A percentile compares a stretch with the other conserved stretches of the same genome.
phyloP scores from a whole-genome alignment of 2,329 filamentous ascomycete species.

The Aspergillus neoniger region DNA sequence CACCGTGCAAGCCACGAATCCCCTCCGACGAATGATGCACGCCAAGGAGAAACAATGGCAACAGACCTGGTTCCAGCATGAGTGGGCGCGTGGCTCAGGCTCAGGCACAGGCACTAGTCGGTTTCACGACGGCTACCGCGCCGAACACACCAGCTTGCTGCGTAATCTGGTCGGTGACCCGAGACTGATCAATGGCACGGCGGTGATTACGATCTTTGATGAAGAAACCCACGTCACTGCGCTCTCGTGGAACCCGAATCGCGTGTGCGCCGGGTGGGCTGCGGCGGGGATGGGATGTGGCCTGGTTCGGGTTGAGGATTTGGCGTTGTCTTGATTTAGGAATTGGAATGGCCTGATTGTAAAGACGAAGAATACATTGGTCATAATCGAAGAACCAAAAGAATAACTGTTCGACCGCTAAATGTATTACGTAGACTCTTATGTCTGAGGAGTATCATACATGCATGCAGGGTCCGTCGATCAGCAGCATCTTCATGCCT shows the following conservation, averaged over 20 bases:
- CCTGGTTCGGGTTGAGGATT: constrained; percentile 65
- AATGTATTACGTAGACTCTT: background rate
- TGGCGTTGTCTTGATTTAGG: constrained; percentile 46
- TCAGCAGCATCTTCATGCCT: background rate
- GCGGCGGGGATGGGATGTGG: constrained; percentile 68
- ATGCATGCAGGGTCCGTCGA: background rate
- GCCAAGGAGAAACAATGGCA: constrained; percentile 55
- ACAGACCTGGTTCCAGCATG: constrained; percentile 60
- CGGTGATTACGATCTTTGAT: constrained; percentile 57
- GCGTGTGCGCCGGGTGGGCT: constrained; percentile 66
- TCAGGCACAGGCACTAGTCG: constrained; percentile 41
- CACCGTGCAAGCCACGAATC: constrained; percentile 54
- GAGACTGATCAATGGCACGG: constrained; percentile 35
- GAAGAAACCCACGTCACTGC: constrained; percentile 63
- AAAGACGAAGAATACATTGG: too few species aligned
- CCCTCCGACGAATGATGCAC: constrained; percentile 53
- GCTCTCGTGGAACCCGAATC: constrained; percentile 69
- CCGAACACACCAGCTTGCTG: constrained; percentile 38
- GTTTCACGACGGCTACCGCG: constrained; percentile 48
- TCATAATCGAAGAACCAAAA: background rate
- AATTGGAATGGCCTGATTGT: constrained; percentile 7
- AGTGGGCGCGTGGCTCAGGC: constrained; percentile 48
- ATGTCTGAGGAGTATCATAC: background rate
- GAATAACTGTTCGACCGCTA: background rate
- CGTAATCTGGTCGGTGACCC: constrained; percentile 34